phyloP scores from a whole-genome alignment of 192 early-diverging fungal species.

The Cladochytrium replicatum region DNA sequence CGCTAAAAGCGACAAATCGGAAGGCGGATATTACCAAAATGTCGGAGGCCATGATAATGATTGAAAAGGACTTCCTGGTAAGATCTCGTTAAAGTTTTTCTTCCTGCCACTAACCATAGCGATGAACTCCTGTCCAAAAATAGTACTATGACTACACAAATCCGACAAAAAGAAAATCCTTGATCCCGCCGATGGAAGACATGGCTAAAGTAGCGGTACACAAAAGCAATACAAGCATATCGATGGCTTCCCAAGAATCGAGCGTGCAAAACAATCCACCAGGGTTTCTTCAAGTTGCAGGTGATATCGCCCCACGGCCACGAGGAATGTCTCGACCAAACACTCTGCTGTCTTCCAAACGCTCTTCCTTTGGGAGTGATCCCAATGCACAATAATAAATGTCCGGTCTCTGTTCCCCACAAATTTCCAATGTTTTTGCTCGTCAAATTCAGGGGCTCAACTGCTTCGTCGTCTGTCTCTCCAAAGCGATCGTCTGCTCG shows the following conservation, averaged over 20 bases:
- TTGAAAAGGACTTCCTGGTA: background rate
- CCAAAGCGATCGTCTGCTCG: too few species aligned
- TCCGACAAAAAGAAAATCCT: background rate
- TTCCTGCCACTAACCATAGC: background rate
- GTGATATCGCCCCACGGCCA: constrained; percentile 1
- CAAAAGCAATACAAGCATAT: too few species aligned
- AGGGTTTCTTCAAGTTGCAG: background rate
- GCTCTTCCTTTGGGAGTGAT: background rate
- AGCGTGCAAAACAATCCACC: background rate
- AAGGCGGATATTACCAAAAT: constrained; percentile 11
- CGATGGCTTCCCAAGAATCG: too few species aligned
- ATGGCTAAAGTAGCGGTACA: constrained; percentile 4
- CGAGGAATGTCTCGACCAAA: background rate
- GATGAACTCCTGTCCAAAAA: background rate
- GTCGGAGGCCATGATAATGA: background rate
- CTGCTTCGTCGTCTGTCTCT: too few species aligned
- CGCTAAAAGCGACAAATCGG: constrained; percentile 32
- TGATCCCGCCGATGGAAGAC: background rate
- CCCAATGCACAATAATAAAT: background rate
- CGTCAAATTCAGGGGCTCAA: too few species aligned
- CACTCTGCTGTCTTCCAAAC: background rate
- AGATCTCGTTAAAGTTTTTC: background rate
- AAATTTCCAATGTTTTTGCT: constrained; percentile 8
- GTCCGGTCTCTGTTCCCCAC: background rate
- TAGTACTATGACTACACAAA: constrained; percentile 1